Conservation (phyloP, 768 basidiomycete species). For the Omphalotus guepiniiformis region DNA sequence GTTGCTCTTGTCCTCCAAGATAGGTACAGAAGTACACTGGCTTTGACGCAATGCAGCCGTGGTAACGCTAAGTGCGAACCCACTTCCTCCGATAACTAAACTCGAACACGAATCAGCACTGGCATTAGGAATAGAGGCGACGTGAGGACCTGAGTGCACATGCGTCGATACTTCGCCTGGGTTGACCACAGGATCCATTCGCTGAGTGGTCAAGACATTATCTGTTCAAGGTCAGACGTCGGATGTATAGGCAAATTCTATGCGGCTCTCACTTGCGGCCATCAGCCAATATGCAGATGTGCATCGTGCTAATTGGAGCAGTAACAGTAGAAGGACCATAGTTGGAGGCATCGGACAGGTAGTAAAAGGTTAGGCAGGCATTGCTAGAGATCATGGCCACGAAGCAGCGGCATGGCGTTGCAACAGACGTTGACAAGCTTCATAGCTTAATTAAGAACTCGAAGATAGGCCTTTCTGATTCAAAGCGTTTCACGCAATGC, state of each 20-base stretch:
- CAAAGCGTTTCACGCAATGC: too few relatives aligned
- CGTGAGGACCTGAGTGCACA: conserved; percentile 13
- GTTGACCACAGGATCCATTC: conserved; percentile 15
- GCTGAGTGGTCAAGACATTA: conserved; percentile 11
- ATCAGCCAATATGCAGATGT: conserved; percentile 28
- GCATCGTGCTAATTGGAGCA: too few relatives aligned
- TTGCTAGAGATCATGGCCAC: too few relatives aligned
- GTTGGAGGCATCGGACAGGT: too few relatives aligned
- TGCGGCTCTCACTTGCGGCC: conserved; percentile 23
- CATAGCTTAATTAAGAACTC: too few relatives aligned
- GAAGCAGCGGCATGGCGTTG: too few relatives aligned
- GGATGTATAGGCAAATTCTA: not conserved
- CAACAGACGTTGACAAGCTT: too few relatives aligned
- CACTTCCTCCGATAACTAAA: conserved; percentile 17
- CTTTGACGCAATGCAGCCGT: conserved; percentile 12
- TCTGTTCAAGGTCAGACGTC: not conserved
- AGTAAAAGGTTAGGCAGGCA: too few relatives aligned
- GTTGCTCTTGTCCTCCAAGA: conserved; percentile 21
- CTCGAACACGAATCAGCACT: not conserved
- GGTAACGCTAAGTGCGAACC: conserved; percentile 14
- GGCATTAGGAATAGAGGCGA: not conserved
- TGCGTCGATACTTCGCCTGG: conserved; percentile 14
- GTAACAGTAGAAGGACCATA: too few relatives aligned
- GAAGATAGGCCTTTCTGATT: too few relatives aligned
- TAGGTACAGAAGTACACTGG: conserved; percentile 17